phyloP scores from a whole-genome alignment of 1,139 yeast genomes.

The Ogataea hybrid region DNA sequence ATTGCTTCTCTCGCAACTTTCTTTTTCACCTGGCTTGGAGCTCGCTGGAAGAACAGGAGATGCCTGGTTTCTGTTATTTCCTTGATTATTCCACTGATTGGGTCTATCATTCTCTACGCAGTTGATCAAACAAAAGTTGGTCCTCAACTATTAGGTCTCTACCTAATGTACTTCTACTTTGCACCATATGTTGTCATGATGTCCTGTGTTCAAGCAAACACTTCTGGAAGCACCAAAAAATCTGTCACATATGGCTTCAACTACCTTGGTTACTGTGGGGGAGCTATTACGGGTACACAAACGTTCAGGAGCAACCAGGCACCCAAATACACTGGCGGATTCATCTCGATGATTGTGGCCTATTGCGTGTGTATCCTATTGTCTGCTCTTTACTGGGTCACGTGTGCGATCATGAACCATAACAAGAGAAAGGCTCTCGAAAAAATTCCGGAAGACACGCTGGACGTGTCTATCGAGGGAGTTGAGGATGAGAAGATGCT shows the following conservation, averaged over 20 bases:
- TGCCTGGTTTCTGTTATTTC: slow-evolving; percentile 18
- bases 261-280: slow-evolving; percentile 41
- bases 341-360: slow-evolving; percentile 34
- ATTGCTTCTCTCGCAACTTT: slow-evolving; percentile 30
- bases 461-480: slow-evolving; percentile 1
- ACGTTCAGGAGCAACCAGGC: slow-evolving; percentile 41
- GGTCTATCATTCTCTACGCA: slow-evolving; percentile 37
- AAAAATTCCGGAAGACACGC: not conserved
- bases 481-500: slow-evolving; percentile 12
- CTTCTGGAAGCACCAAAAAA: slow-evolving; percentile 48
- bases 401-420: slow-evolving; percentile 28
- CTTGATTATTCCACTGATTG: slow-evolving; percentile 33
- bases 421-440: slow-evolving; percentile 1
- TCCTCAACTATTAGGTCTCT: slow-evolving; percentile 32
- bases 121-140: slow-evolving; percentile 28
- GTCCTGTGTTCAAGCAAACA: slow-evolving; percentile 38
- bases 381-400: slow-evolving; percentile 32
- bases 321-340: slow-evolving; percentile 37
- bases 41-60: slow-evolving; percentile 21
- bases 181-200: slow-evolving; percentile 30
- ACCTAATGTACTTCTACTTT: slow-evolving; percentile 23
- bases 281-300: slow-evolving; percentile 46
- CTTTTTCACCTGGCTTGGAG: slow-evolving; percentile 19
- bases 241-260: slow-evolving; percentile 39
- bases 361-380: slow-evolving; percentile 34